Conservation (phyloP, 163 green algal species). For the Scenedesmus sp. region DNA sequence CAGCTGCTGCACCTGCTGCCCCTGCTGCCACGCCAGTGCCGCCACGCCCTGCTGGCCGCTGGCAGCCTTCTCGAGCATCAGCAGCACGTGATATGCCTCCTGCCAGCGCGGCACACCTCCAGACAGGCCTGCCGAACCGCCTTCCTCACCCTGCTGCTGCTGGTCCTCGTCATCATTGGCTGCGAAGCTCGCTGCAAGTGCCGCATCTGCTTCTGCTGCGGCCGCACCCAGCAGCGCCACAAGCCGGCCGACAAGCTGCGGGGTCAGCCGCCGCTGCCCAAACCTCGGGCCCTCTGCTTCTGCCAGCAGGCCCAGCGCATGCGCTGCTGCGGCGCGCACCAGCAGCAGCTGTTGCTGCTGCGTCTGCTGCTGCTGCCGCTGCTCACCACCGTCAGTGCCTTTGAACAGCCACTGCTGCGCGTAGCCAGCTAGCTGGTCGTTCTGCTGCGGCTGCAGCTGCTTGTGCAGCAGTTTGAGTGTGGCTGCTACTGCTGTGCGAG, state of each 20-base stretch:
- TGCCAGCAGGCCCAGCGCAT: constrained; percentile 79
- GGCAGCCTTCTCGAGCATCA: constrained; percentile 84
- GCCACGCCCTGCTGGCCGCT: background rate
- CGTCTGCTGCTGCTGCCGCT: constrained; percentile 5
- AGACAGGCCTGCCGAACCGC: background rate
- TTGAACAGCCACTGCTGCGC: constrained; percentile 72
- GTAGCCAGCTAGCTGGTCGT: constrained; percentile 68
- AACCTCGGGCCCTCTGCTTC: constrained; percentile 77
- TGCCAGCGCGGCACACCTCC: constrained; percentile 75
- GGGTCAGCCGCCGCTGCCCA: constrained; percentile 57
- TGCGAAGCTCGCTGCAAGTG: constrained; percentile 4
- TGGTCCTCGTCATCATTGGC: background rate
- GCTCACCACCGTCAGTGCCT: background rate
- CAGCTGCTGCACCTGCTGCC: background rate
- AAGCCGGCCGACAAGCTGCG: constrained; percentile 34
- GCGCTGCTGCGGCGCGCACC: constrained; percentile 56
- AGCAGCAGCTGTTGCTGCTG: constrained; percentile 57
- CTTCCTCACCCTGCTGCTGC: constrained; percentile 30
- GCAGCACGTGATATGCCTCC: constrained; percentile 84
- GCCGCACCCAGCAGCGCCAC: constrained; percentile 11
- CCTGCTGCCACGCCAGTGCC: constrained; percentile 12
- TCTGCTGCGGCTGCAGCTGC: constrained; percentile 57
- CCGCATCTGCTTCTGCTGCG: constrained; percentile 10
- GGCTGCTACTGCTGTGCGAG: constrained; percentile 57
- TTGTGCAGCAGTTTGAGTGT: constrained; percentile 72